Percentiles rank a stretch among this genome's conserved stretches.
These are phyloP conservation scores for Leptodontidium sp. DNA, from an alignment of 2,329 filamentous ascomycete genomes.

Conservation along the genomic window DNA sequence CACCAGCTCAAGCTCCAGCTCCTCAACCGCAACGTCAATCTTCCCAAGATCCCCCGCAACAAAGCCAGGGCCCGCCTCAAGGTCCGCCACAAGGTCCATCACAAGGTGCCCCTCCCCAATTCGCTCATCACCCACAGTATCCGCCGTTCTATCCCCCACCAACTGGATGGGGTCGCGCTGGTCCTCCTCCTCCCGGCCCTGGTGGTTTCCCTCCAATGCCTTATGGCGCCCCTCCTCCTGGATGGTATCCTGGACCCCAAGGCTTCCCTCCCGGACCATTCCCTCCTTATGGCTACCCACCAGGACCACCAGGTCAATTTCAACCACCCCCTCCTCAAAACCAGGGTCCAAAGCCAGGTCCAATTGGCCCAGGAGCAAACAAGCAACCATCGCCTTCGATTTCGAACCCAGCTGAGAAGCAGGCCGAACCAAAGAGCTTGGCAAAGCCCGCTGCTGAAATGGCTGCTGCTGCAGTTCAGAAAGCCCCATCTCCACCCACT, in stretches of 20 bases:
- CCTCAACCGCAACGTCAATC: slow-evolving; percentile 33
- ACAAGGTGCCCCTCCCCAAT: slow-evolving; percentile 37
- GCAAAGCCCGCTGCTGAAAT: slow-evolving; percentile 51
- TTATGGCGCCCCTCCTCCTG: slow-evolving; percentile 74
- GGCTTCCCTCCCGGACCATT: slow-evolving; percentile 74
- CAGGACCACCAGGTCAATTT: slow-evolving; percentile 73
- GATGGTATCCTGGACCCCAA: slow-evolving; percentile 81
- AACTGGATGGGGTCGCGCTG: slow-evolving; percentile 62
- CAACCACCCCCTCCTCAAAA: slow-evolving; percentile 52
- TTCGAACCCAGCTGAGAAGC: slow-evolving; percentile 52
- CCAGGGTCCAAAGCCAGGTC: slow-evolving; percentile 52
- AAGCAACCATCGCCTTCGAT: slow-evolving; percentile 58
- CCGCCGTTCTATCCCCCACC: slow-evolving; percentile 51
- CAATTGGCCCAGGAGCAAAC: slow-evolving; percentile 60
- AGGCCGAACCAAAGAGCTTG: slow-evolving; percentile 62
- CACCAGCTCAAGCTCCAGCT: slow-evolving; percentile 34
- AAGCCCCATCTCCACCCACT: slow-evolving; percentile 68
- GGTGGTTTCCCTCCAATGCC: slow-evolving; percentile 77
- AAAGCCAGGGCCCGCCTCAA: slow-evolving; percentile 30
- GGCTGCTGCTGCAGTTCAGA: slow-evolving; percentile 50
- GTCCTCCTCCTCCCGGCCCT: slow-evolving; percentile 64
- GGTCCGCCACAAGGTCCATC: slow-evolving; percentile 13
- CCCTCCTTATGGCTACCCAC: slow-evolving; percentile 55
- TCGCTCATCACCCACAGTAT: slow-evolving; percentile 54
- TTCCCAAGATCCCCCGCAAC: slow-evolving; percentile 31